Base-by-base conservation (phyloP, 1,284 basidiomycete genomes). In the Boletus subluridellus region DNA sequence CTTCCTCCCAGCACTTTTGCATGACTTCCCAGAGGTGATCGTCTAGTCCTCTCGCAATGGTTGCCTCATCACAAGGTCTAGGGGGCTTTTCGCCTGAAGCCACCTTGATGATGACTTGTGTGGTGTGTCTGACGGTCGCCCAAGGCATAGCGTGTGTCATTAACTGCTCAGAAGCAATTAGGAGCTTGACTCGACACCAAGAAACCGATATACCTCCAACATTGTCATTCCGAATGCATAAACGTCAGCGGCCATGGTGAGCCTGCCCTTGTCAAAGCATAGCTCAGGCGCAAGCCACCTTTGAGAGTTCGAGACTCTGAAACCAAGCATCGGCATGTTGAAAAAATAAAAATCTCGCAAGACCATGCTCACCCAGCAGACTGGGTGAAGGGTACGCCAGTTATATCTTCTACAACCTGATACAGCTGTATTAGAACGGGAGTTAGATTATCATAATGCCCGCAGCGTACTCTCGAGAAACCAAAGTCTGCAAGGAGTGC, bases 401-500 rank as follows among this genome's bases (percentile, higher is more conserved):
- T 79, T 50, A 81, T 74, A 51, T 81, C 80, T 62, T 82, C 79
- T n/a, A 83, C 76, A n/a, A 82, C 76, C 80, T 83, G 34, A 32
- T n/a, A 41, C 3, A 38, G 3, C 24, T 42, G 39, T 51, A 37
- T 66, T 50, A 61, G 42, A 38, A 55, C 6, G 17, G 15, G 21
- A 12, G 11, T 55, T 12, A 32, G 4, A 34, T 7, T 47, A 1
- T 52, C 52, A 32, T 11, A 28, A 47, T 42, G 44, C 30, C 38
- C 24, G 26, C 15, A 11, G 52, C 67, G 35, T 57, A 81, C 81
- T 68, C 79, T 76, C 17, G 82, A 80, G 46, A 86, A 73, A 15
- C 84, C 83, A 65, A 84, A 86, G 63, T 86, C 83, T 5, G 84
- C 77, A 26, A 86, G 71, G 15, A 82, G 72, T 24, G 84, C 82